Percentiles rank a stretch among this genome's conserved stretches.
Conservation (phyloP, 1,284 basidiomycete species). For the Boletellus deceptivus region DNA sequence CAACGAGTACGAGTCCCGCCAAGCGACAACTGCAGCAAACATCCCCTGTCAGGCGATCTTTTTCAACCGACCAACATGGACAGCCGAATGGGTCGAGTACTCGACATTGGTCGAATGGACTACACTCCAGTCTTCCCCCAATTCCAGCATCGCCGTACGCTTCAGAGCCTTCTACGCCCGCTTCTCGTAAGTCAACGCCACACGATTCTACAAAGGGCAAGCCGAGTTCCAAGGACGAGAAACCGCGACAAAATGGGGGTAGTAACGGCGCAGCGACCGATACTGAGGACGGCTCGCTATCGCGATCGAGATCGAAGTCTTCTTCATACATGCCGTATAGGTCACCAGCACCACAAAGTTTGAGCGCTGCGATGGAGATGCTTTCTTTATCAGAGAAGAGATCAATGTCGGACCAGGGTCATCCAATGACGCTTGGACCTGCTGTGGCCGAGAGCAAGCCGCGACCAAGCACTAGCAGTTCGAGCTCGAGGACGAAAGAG, state of each 20-base stretch:
- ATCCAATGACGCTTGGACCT: conserved; percentile 16
- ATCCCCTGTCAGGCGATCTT: conserved; percentile 29
- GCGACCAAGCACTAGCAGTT: conserved; percentile 33
- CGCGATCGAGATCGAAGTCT: conserved; percentile 43
- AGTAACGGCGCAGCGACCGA: conserved; percentile 26
- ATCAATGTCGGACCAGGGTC: conserved; percentile 35
- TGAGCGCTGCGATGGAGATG: conserved; percentile 56
- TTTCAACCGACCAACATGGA: conserved; percentile 33
- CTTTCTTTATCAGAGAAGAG: conserved; percentile 48
- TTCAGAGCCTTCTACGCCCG: conserved; percentile 37
- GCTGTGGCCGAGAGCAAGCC: conserved; percentile 26
- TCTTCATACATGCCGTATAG: conserved; percentile 48
- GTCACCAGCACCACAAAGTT: conserved; percentile 51
- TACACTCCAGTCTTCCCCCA: conserved; percentile 33
- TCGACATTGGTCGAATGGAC: conserved; percentile 29
- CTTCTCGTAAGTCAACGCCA: conserved; percentile 33
- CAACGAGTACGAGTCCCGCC: conserved; percentile 20
- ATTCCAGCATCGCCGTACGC: conserved; percentile 37
- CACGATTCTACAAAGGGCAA: conserved; percentile 29
- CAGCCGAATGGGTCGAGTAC: conserved; percentile 21
- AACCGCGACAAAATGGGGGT: conserved; percentile 11
- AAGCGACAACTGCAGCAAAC: conserved; percentile 24
- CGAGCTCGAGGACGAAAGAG: conserved; percentile 29
- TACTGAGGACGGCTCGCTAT: conserved; percentile 28
- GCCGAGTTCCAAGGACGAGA: conserved; percentile 28